A percentile compares a stretch with the other conserved stretches of the same genome.
phyloP scores from a whole-genome alignment of 2,329 filamentous ascomycete species.

The Xylaria sp. region DNA sequence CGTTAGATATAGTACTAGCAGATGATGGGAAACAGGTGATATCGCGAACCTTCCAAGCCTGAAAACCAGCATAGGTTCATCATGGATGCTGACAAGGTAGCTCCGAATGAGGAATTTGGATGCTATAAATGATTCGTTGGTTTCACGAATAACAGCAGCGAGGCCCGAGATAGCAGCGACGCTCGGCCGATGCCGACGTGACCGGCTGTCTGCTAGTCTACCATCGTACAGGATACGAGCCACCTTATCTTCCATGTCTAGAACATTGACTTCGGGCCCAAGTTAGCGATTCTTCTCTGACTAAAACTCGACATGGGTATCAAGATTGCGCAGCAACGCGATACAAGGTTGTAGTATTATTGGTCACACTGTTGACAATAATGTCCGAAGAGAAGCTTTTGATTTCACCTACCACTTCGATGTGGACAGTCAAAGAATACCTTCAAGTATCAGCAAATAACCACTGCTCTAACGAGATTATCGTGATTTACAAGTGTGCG shows the following conservation, averaged over 20 bases:
- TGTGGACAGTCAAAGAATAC: conserved; percentile 23
- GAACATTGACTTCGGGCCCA: neutral
- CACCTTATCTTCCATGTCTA: conserved; percentile 20
- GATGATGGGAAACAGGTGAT: neutral
- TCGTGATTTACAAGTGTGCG: conserved; percentile 16
- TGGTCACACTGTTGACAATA: neutral
- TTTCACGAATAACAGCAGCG: conserved; percentile 10
- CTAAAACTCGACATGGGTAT: no score
- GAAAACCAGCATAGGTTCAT: conserved; percentile 4
- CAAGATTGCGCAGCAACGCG: neutral
- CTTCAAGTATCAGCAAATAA: conserved; percentile 4
- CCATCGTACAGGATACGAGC: conserved; percentile 1
- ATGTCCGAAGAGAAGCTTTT: neutral
- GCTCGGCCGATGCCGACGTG: neutral
- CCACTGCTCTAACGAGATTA: neutral
- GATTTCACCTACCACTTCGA: conserved; percentile 3
- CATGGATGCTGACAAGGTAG: conserved; percentile 5
- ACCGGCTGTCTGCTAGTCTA: neutral
- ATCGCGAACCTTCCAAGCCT: conserved; percentile 10
- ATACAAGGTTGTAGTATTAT: neutral
- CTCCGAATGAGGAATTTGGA: conserved; percentile 1
- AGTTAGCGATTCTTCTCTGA: neutral
- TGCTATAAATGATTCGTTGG: conserved; percentile 13
- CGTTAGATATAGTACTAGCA: neutral
- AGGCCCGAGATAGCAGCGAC: conserved; percentile 5